Percentiles rank a stretch among this genome's conserved stretches.
These are phyloP conservation scores for Zygosaccharomyces pseudobailii DNA, from an alignment of 1,139 yeast genomes.

Conservation along the genomic window DNA sequence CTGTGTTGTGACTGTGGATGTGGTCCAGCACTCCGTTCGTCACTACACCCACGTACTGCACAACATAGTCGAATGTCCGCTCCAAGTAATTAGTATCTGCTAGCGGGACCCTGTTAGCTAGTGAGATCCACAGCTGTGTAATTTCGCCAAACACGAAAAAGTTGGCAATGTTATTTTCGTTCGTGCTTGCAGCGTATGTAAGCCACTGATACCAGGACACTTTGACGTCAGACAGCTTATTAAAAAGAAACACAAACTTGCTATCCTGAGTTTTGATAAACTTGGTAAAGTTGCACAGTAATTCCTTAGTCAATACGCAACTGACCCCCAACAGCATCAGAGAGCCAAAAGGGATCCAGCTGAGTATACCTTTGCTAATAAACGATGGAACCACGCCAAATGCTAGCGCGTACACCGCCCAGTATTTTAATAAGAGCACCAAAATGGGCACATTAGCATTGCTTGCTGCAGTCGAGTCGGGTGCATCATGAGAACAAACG, in stretches of 20 bases:
- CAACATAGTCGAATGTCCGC: conserved; percentile 5
- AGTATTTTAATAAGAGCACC: conserved; percentile 11
- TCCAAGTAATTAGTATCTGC: conserved; percentile 9
- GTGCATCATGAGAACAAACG: conserved; percentile 1
- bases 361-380: conserved; percentile 4
- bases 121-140: conserved; percentile 10
- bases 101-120: conserved; percentile 8
- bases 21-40: conserved; percentile 3
- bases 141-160: conserved; percentile 11
- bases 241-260: conserved; percentile 11
- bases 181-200: conserved; percentile 8
- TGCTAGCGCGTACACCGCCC: conserved; percentile 10
- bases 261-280: conserved; percentile 12
- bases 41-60: conserved; percentile 5
- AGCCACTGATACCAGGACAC: conserved; percentile 14
- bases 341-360: conserved; percentile 10
- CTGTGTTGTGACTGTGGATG: neutral
- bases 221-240: conserved; percentile 9
- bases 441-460: conserved; percentile 6
- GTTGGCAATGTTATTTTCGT: conserved; percentile 8
- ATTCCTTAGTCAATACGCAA: conserved; percentile 11
- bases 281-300: conserved; percentile 9
- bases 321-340: conserved; percentile 4
- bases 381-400: conserved; percentile 9
- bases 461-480: conserved; percentile 3